Evolutionary conservation across 2,329 filamentous ascomycete genomes (phyloP), one percentile per base, ranked within the genome.

Genomic region (Fusarium nurragi): DNA sequence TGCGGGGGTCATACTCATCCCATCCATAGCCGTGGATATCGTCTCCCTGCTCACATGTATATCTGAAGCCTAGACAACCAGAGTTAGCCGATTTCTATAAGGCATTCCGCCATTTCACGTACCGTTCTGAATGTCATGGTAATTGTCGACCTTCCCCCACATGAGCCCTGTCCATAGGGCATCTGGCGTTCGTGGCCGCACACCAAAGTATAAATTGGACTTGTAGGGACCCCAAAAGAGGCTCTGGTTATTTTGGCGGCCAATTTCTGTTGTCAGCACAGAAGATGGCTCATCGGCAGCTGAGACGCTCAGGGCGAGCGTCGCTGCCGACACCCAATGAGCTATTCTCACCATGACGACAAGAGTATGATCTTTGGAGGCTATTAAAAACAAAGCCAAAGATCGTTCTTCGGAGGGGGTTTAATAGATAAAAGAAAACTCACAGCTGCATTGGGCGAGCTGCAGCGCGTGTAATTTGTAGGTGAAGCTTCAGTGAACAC

Each of bases 201-300:
- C 86, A 3, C 94, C 94, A 81, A 98, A 98, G 78, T 97, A 98
- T 40, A 98, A 79, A 73, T 97, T 97, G 0, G 94, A 91, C 69
- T 92, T 88, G 80, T 98, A 99, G 2, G 95, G 93, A 1, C 95
- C 95, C 95, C 95, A 99, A 81, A 98, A 84, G 70, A 99, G 83
- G 73, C 90, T 94, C 73, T 96, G 86, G 77, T 98, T 97, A 73
- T 86, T 87, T 63, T 82, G 75, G 14, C 83, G 82, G 30, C 78
- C 80, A 60, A 85, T 78, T 71, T 86, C 83, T 62, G 75, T 77
- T 39, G 78, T 80, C 34, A 85, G 73, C 51, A 84, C 77, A 13
- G 69, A 67, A 38, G 77, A 76, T 40, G 73, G 64, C 50, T 73
- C 72, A 10, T 72, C 71, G 23, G 64, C 60, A 40, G 74, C 76